Conservation (phyloP, 768 basidiomycete species). For the Pulveroboletus sp. region DNA sequence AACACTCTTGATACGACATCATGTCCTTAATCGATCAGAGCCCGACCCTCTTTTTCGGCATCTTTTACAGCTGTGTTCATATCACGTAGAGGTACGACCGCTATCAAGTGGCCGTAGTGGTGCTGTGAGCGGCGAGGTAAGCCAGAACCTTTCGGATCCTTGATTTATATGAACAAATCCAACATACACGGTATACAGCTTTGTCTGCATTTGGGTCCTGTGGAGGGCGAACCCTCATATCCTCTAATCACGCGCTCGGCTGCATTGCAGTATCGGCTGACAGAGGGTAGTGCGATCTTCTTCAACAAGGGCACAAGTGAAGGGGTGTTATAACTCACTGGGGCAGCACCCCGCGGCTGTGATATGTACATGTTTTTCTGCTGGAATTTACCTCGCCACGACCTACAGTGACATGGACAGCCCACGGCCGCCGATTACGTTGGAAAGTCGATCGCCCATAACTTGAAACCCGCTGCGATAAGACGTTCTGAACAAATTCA, state of each 20-base stretch:
- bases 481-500: neutral
- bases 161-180: neutral
- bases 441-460: no score
- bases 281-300: constrained; percentile 62
- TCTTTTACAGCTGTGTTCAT: constrained; percentile 60
- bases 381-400: neutral
- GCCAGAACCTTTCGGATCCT: constrained; percentile 5
- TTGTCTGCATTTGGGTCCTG: constrained; percentile 58
- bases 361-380: neutral
- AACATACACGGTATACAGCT: constrained; percentile 41
- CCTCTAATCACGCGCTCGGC: constrained; percentile 46
- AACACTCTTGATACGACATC: constrained; percentile 63
- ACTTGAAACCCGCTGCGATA: no score
- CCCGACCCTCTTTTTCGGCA: constrained; percentile 59
- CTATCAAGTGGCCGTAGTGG: constrained; percentile 76
- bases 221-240: constrained; percentile 31
- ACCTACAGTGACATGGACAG: neutral
- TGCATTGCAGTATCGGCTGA: constrained; percentile 70
- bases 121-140: constrained; percentile 73
- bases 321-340: constrained; percentile 42
- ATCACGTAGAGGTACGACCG: constrained; percentile 70
- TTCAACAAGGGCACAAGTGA: constrained; percentile 72
- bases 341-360: no score
- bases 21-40: constrained; percentile 51
- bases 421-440: neutral